Conservation (phyloP, 1,284 basidiomycete species). For the Moniliella sp. region DNA sequence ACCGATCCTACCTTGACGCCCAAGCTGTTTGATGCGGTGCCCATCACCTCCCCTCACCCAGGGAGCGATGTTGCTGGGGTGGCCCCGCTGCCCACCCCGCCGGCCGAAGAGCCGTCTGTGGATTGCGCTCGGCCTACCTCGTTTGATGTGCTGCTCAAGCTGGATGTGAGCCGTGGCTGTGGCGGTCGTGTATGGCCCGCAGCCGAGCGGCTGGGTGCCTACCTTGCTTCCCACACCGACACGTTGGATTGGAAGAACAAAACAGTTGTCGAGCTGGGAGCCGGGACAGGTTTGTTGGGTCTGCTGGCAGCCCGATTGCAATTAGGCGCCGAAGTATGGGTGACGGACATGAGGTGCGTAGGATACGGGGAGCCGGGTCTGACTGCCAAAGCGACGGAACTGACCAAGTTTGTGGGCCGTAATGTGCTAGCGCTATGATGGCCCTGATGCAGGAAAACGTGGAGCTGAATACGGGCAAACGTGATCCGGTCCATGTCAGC, state of each 20-base stretch:
- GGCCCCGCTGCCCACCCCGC: not conserved
- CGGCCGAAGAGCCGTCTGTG: not conserved
- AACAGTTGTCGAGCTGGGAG: slow-evolving; percentile 54
- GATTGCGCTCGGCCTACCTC: not conserved
- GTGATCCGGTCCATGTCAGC: slow-evolving; percentile 4
- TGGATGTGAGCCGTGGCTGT: slow-evolving; percentile 64
- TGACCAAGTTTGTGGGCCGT: not conserved
- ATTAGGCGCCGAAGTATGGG: slow-evolving; percentile 39
- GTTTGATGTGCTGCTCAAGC: slow-evolving; percentile 38
- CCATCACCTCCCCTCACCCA: not conserved
- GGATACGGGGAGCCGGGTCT: not conserved
- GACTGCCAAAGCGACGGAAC: not conserved
- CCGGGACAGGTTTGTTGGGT: slow-evolving; percentile 69
- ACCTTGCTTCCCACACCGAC: slow-evolving; percentile 6
- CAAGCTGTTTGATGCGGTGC: slow-evolving; percentile 1
- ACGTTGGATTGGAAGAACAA: slow-evolving; percentile 7
- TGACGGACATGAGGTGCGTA: slow-evolving; percentile 69
- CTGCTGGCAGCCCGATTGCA: slow-evolving; percentile 54
- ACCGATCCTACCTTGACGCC: slow-evolving; percentile 5
- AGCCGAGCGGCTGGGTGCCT: slow-evolving; percentile 47
- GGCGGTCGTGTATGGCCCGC: slow-evolving; percentile 80
- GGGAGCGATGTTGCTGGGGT: not conserved
- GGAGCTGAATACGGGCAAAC: slow-evolving; percentile 6
- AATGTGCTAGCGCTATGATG: slow-evolving; percentile 11
- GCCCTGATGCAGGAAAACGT: slow-evolving; percentile 19